Evolutionary conservation across 116 monocot species (phyloP).

Genomic region (Posidonia oceanica): DNA sequence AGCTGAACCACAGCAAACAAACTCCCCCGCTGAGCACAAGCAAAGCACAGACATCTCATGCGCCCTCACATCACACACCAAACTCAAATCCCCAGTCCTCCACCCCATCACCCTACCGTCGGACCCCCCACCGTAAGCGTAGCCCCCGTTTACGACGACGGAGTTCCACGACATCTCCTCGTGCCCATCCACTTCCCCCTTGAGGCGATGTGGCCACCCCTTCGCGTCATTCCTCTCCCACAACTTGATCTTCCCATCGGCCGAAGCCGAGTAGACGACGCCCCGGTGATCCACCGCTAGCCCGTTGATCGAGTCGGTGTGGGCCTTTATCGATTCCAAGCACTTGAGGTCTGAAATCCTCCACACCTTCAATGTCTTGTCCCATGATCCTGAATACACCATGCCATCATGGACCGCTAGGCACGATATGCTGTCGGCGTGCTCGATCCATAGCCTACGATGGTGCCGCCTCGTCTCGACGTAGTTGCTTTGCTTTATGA

Average conservation of each 20-base stretch:
- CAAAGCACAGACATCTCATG: constrained; percentile 65
- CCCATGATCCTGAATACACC: constrained; percentile 80
- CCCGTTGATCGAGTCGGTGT: constrained; percentile 68
- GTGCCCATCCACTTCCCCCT: constrained; percentile 10
- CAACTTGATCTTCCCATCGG: constrained; percentile 61
- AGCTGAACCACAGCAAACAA: constrained; percentile 57
- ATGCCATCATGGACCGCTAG: constrained; percentile 33
- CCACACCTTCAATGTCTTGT: constrained; percentile 81
- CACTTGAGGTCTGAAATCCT: constrained; percentile 43
- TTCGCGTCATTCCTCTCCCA: constrained; percentile 27
- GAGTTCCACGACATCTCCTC: constrained; percentile 54
- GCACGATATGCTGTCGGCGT: constrained; percentile 73
- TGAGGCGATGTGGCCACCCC: constrained; percentile 19
- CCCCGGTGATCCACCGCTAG: constrained; percentile 19
- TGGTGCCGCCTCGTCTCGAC: constrained; percentile 53
- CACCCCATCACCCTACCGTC: constrained; percentile 60
- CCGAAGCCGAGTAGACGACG: constrained; percentile 50
- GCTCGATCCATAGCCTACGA: constrained; percentile 72
- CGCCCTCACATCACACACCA: constrained; percentile 44
- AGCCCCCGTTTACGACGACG: constrained; percentile 21
- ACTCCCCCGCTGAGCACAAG: constrained; percentile 35
- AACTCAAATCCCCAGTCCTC: constrained; percentile 20
- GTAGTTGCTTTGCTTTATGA: constrained; percentile 60
- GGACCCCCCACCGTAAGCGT: constrained; percentile 53
- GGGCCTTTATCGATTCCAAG: constrained; percentile 63